phyloP scores from a whole-genome alignment of 2,329 filamentous ascomycete species.

The Apiospora arundinis region DNA sequence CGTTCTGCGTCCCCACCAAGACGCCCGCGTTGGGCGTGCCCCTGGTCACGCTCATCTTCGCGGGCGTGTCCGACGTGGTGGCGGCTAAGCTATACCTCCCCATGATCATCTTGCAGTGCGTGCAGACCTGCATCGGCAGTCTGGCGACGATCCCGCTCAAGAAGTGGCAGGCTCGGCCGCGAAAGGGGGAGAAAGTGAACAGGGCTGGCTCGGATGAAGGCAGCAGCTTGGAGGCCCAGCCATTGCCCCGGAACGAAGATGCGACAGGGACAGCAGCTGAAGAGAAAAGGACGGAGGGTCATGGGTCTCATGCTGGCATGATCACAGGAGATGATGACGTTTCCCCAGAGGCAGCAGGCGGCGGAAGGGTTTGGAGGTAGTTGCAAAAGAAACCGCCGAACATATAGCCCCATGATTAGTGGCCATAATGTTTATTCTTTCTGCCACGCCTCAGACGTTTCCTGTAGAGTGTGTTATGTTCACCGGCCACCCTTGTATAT shows the following conservation, averaged over 20 bases:
- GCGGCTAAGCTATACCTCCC: not conserved
- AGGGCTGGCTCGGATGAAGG: not conserved
- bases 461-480: too few relatives aligned
- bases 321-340: too few relatives aligned
- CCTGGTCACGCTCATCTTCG: not conserved
- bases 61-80: not conserved
- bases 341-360: too few relatives aligned
- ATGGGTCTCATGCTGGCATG: not conserved
- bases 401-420: too few relatives aligned
- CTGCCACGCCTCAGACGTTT: too few relatives aligned
- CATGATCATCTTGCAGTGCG: constrained; percentile 3
- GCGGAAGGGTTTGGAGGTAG: too few relatives aligned
- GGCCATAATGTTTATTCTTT: too few relatives aligned
- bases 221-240: not conserved
- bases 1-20: constrained; percentile 15
- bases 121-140: not conserved
- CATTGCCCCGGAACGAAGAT: not conserved
- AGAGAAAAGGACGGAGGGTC: not conserved
- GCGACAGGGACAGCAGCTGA: not conserved
- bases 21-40: constrained; percentile 6
- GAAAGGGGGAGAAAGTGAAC: not conserved
- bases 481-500: too few relatives aligned
- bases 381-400: too few relatives aligned
- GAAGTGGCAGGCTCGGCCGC: not conserved
- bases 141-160: constrained; percentile 11